Evolutionary conservation across 1,284 basidiomycete genomes (phyloP).

Genomic region (Puccinia hordei): DNA sequence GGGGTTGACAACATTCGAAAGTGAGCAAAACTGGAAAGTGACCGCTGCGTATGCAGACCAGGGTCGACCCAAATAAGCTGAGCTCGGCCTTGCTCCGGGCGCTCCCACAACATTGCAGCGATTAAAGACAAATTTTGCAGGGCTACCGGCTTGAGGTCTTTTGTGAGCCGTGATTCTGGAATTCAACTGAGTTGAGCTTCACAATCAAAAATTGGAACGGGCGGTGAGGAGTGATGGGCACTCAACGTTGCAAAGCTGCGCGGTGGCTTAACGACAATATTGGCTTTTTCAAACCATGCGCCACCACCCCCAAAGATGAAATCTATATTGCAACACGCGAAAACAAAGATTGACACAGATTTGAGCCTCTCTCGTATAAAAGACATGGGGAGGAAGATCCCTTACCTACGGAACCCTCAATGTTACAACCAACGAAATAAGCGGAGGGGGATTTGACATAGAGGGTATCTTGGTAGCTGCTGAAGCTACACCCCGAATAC

Average conservation of each 20-base stretch:
- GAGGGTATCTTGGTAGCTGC: constrained; percentile 48
- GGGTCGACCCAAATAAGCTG: constrained; percentile 42
- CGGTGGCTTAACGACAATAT: constrained; percentile 26
- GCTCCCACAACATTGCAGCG: constrained; percentile 17
- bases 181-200: neutral
- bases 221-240: neutral
- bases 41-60: constrained; percentile 32
- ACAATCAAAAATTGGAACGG: neutral
- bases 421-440: constrained; percentile 30
- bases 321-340: constrained; percentile 4
- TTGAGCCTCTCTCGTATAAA: neutral
- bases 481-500: constrained; percentile 38
- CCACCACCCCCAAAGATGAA: constrained; percentile 37
- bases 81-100: constrained; percentile 8
- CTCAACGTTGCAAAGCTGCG: constrained; percentile 4
- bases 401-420: constrained; percentile 43
- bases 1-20: constrained; percentile 40
- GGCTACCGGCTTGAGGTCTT: constrained; percentile 4
- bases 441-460: constrained; percentile 16
- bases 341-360: neutral
- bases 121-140: constrained; percentile 35
- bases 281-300: constrained; percentile 35
- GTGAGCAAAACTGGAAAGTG: constrained; percentile 26
- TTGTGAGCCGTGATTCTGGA: constrained; percentile 43
- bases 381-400: neutral